Percentiles rank a stretch among this genome's conserved stretches.
These are phyloP conservation scores for Globisporangium irregulare DNA, from an alignment of 352 stramenopile genomes.

Conservation along the genomic window DNA sequence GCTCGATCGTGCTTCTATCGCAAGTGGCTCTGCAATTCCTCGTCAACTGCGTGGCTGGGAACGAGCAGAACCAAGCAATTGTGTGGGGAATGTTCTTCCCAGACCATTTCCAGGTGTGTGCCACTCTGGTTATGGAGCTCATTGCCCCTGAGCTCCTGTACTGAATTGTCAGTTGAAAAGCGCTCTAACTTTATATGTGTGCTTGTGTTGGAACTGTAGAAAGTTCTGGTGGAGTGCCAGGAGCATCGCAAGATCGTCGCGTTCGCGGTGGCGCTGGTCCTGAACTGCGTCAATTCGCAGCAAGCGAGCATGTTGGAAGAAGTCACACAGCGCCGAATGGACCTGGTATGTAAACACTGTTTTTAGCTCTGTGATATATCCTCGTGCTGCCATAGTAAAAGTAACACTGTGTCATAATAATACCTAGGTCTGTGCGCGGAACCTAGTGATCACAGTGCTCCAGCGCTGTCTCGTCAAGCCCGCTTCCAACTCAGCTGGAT, in stretches of 20 bases:
- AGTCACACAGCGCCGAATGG: conserved; percentile 27
- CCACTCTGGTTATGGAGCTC: background rate
- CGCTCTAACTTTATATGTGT: background rate
- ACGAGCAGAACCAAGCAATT: conserved; percentile 38
- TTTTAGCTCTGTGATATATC: background rate
- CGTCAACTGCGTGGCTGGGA: conserved; percentile 59
- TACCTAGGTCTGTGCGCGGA: conserved; percentile 53
- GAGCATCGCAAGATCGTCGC: conserved; percentile 73
- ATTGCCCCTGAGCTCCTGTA: background rate
- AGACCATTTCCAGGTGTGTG: conserved; percentile 57
- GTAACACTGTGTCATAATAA: background rate
- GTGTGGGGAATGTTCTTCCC: conserved; percentile 69
- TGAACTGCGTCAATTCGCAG: conserved; percentile 66
- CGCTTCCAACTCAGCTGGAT: background rate
- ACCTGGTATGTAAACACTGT: conserved; percentile 38
- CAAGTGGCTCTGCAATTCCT: conserved; percentile 77
- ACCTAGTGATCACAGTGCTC: conserved; percentile 70
- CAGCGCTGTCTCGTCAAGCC: conserved; percentile 66
- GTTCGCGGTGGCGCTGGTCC: conserved; percentile 53
- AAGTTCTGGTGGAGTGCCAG: conserved; percentile 81
- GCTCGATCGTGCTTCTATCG: conserved; percentile 39
- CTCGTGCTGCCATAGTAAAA: background rate
- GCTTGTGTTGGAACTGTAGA: conserved; percentile 28
- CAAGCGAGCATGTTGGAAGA: conserved; percentile 7
- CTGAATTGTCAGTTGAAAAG: background rate